Base-by-base conservation (phyloP, 306 rosid species). In the Inga leiocalycina region DNA sequence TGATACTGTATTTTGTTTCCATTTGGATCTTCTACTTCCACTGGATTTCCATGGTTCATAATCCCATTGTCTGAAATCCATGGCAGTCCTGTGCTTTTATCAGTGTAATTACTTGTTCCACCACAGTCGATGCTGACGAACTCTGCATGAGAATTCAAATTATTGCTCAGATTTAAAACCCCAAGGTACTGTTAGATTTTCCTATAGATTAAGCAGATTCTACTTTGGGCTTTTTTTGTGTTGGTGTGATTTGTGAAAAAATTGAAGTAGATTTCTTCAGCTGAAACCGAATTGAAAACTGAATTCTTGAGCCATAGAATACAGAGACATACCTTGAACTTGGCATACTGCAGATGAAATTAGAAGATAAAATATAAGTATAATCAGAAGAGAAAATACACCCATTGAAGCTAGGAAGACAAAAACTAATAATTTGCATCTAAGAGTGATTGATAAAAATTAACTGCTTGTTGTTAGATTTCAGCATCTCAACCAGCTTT, bases 51-150 rank as follows among this genome's bases (percentile, higher is more conserved):
- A 54, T 79, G 77, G 59, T 79, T 83, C 92, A 94, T 96, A 16
- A 87, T 57, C 43, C 75, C 88, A 14, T 76, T 52, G 85, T 96
- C 97, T 81, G 99, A 89, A 80, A 84, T 87, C 99, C 99, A 96
- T 91, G 83, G 5, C 15, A 94, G 82, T 6, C 93, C 97, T 34
- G 97, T 94, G 81, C 69, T 84, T 73, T 59, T 68, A 87, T 96
- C 98, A 11, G 89, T 94, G 91, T 84, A 90, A 75, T 92, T 90
- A 24, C 84, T 80, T 32, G 94, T 82, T 14, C 97, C 98, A 83
- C 97, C 97, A 86, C 97, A 92, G 76, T 96, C 94, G 86, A 96
- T 88, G 86, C 97, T 96, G 74, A 94, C 19, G 74, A 96, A 96
- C 74, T 96, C 98, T 96, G 91, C 89, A 87, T 24, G 52, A 77